Percentiles rank a stretch among this genome's conserved stretches.
These are phyloP conservation scores for Trichoderma sp. DNA, from an alignment of 2,329 filamentous ascomycete species.

Conservation along the genomic window DNA sequence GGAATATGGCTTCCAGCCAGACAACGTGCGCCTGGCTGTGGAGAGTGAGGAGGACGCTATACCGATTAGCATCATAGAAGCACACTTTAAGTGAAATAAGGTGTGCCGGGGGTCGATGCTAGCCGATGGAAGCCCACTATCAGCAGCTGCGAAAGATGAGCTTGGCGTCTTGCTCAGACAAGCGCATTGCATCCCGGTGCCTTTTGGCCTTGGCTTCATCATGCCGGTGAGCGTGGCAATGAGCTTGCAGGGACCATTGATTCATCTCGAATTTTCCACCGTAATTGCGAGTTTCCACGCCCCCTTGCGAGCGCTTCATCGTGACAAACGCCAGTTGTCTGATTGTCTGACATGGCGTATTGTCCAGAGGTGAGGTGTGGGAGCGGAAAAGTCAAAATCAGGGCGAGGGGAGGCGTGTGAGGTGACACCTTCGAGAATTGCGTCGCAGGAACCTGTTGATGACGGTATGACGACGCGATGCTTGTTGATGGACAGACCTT, in stretches of 20 bases:
- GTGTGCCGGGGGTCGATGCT: constrained; percentile 28
- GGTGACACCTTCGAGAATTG: too few relatives aligned
- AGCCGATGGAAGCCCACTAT: not conserved
- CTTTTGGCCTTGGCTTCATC: not conserved
- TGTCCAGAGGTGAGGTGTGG: not conserved
- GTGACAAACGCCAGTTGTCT: not conserved
- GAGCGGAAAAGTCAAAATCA: not conserved
- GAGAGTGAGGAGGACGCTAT: constrained; percentile 19
- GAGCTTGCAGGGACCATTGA: not conserved
- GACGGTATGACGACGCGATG: too few relatives aligned
- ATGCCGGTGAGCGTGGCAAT: constrained; percentile 12
- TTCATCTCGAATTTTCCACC: not conserved
- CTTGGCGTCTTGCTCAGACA: constrained; percentile 5
- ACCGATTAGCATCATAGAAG: constrained; percentile 11
- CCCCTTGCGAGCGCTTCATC: not conserved
- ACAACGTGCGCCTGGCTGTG: constrained; percentile 20
- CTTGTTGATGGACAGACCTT: too few relatives aligned
- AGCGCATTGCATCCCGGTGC: not conserved
- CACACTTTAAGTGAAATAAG: constrained; percentile 30
- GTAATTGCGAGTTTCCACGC: constrained; percentile 17
- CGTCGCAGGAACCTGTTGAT: too few relatives aligned
- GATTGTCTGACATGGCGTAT: constrained; percentile 11
- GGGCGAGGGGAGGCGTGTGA: not conserved
- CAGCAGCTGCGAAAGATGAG: not conserved
- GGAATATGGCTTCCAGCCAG: constrained; percentile 8